Conservation (phyloP, 78 protist species). For the Cavenderia fasciculata region DNA sequence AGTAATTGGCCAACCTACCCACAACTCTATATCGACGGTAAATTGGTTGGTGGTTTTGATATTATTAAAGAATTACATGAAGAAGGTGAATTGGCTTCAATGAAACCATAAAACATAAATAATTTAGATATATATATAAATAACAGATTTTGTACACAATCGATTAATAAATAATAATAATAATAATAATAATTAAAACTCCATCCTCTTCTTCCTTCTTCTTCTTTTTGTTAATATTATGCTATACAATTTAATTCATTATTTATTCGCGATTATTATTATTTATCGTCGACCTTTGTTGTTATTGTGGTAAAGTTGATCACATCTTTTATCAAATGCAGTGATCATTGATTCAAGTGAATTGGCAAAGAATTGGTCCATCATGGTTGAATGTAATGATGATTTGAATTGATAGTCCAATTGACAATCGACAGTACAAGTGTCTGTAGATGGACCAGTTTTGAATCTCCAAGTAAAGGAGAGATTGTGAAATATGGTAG, state of each 20-base stretch:
- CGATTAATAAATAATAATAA: too few species aligned
- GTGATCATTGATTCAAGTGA: constrained; percentile 39
- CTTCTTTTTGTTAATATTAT: too few species aligned
- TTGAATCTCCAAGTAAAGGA: constrained; percentile 21
- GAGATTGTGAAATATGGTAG: constrained; percentile 10
- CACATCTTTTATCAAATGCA: constrained; percentile 59
- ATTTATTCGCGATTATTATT: too few species aligned
- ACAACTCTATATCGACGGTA: constrained; percentile 89
- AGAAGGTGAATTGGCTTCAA: constrained; percentile 66
- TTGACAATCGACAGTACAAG: constrained; percentile 19
- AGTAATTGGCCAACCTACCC: constrained; percentile 94
- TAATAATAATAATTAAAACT: too few species aligned
- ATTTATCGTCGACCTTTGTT: too few species aligned
- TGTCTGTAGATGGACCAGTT: constrained; percentile 2
- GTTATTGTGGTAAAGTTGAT: constrained; percentile 1
- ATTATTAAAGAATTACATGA: constrained; percentile 78
- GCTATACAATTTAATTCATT: too few species aligned
- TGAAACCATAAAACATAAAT: constrained; percentile 67
- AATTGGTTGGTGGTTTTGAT: constrained; percentile 94
- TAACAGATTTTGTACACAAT: too few species aligned
- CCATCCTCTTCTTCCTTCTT: too few species aligned
- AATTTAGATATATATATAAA: too few species aligned
- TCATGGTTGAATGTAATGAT: constrained; percentile 3
- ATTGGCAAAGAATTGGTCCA: constrained; percentile 50
- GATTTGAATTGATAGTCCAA: constrained; percentile 57